A percentile compares a stretch with the other conserved stretches of the same genome.
Evolutionary conservation across 192 early-diverging fungal genomes (phyloP).

Genomic region (Fimicolochytrium jonesii): DNA sequence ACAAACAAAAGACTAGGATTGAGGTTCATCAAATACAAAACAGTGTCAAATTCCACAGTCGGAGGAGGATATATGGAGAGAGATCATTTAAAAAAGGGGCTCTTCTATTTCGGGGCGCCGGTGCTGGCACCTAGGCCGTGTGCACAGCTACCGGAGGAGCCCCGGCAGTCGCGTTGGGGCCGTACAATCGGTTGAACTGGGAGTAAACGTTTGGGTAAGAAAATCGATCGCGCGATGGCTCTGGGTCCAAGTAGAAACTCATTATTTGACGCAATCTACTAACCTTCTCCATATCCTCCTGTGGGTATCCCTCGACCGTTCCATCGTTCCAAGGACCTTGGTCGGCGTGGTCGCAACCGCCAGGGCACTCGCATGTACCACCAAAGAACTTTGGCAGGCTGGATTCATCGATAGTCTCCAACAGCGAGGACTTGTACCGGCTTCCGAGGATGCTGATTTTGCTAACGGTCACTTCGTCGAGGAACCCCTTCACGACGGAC

Average conservation of each 20-base stretch:
- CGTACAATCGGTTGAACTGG: slow-evolving; percentile 21
- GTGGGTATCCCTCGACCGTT: slow-evolving; percentile 44
- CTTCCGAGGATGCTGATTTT: slow-evolving; percentile 49
- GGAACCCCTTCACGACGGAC: slow-evolving; percentile 42
- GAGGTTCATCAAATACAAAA: too few species aligned
- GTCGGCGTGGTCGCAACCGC: slow-evolving; percentile 46
- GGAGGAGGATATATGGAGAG: too few species aligned
- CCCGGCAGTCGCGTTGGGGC: slow-evolving; percentile 11
- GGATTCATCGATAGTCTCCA: slow-evolving; percentile 42
- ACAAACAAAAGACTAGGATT: too few species aligned
- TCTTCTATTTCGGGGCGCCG: too few species aligned
- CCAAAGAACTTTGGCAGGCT: slow-evolving; percentile 40
- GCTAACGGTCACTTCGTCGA: slow-evolving; percentile 50
- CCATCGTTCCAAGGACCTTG: slow-evolving; percentile 57
- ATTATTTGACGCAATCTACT: background rate
- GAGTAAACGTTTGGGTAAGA: background rate
- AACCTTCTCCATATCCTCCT: slow-evolving; percentile 37
- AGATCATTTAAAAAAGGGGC: too few species aligned
- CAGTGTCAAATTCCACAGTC: too few species aligned
- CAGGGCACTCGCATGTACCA: slow-evolving; percentile 41
- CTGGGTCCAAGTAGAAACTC: background rate
- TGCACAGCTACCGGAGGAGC: too few species aligned
- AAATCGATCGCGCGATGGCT: background rate
- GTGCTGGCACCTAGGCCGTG: too few species aligned
- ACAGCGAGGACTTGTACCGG: slow-evolving; percentile 38